These are phyloP conservation scores for Xylariales sp. DNA, from an alignment of 2,329 filamentous ascomycete genomes.

Conservation along the genomic window DNA sequence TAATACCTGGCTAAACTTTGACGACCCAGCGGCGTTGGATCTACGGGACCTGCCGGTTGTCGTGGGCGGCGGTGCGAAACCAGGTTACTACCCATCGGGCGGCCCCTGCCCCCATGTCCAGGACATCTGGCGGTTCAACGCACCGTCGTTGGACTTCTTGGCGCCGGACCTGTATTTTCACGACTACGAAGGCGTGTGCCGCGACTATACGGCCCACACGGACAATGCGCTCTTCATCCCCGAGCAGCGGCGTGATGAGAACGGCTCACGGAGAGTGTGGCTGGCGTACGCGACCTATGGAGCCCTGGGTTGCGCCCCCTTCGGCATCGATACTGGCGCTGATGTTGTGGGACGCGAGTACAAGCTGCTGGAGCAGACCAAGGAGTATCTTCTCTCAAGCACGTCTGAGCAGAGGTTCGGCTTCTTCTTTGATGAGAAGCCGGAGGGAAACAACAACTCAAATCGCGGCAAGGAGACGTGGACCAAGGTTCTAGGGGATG, in stretches of 20 bases:
- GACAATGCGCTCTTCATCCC: conserved; percentile 35
- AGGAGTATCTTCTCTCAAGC: conserved; percentile 21
- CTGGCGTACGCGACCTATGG: conserved; percentile 32
- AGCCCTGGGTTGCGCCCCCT: conserved; percentile 32
- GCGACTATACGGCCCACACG: conserved; percentile 28
- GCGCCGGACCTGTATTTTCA: conserved; percentile 45
- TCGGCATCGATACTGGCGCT: conserved; percentile 32
- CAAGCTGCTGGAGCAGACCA: conserved; percentile 24
- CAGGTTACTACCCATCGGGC: conserved; percentile 17
- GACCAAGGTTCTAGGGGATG: conserved; percentile 14
- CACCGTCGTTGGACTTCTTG: conserved; percentile 35
- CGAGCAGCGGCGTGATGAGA: conserved; percentile 35
- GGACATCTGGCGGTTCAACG: conserved; percentile 26
- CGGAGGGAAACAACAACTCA: conserved; percentile 1
- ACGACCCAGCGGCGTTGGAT: conserved; percentile 18
- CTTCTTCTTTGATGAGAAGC: conserved; percentile 32
- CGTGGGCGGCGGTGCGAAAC: conserved; percentile 14
- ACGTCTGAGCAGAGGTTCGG: conserved; percentile 27
- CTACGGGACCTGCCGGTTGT: conserved; percentile 14
- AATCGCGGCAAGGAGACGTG: conserved; percentile 19
- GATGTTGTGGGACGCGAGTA: conserved; percentile 24
- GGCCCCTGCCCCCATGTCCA: conserved; percentile 13
- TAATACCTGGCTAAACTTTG: conserved; percentile 8
- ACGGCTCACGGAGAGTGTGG: conserved; percentile 27
- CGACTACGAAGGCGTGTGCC: conserved; percentile 35